Evolutionary conservation across 208 protist species (phyloP).

Genomic region (Leptomonas seymouri): DNA sequence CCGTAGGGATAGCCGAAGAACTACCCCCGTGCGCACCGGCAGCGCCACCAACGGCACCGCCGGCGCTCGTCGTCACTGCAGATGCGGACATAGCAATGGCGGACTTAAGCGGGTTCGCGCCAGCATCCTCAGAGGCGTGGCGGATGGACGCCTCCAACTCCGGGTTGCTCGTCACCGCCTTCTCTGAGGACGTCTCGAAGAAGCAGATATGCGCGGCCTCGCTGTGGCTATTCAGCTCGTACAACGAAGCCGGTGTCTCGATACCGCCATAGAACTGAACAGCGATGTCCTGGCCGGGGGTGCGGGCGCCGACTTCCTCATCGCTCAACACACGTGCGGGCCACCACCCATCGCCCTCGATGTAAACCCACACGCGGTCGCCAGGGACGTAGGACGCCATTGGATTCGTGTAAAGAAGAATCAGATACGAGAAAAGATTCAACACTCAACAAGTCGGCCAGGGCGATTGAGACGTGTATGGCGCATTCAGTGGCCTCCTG

Average conservation of each 20-base stretch:
- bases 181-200: conserved; percentile 86
- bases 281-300: conserved; percentile 47
- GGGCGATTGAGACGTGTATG: no score
- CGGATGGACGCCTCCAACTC: conserved; percentile 69
- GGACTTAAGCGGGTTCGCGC: conserved; percentile 74
- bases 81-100: conserved; percentile 1
- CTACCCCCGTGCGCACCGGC: no score
- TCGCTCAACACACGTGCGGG: conserved; percentile 71
- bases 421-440: background rate
- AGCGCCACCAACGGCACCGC: no score
- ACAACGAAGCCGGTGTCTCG: conserved; percentile 44
- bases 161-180: conserved; percentile 74
- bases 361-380: conserved; percentile 86
- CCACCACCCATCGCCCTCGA: conserved; percentile 86
- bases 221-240: conserved; percentile 50
- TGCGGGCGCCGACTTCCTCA: conserved; percentile 38
- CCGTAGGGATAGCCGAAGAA: conserved; percentile 6
- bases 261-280: conserved; percentile 75
- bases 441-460: no score
- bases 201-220: conserved; percentile 59
- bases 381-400: conserved; percentile 50
- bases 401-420: conserved; percentile 1
- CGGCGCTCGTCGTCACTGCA: background rate
- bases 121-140: conserved; percentile 48
- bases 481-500: no score